Conservation (phyloP, 2,329 filamentous ascomycete species). For the Arthroderma sp. region DNA sequence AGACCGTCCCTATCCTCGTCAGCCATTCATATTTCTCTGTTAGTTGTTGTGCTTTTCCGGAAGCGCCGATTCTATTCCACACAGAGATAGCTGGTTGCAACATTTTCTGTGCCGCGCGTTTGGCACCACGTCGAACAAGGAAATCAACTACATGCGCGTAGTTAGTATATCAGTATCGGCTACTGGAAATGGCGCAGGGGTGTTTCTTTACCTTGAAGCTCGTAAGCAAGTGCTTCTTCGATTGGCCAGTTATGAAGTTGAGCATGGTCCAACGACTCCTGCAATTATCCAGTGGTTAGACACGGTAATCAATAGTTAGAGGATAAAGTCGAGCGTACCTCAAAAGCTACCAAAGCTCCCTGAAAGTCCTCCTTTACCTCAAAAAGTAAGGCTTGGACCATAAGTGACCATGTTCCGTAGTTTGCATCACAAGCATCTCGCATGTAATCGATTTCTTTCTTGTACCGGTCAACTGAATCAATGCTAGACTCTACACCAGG, state of each 20-base stretch:
- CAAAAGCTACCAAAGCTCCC: slow-evolving; percentile 33
- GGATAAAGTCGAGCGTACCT: slow-evolving; percentile 17
- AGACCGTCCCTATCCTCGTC: slow-evolving; percentile 42
- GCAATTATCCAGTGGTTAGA: slow-evolving; percentile 1
- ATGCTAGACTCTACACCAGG: slow-evolving; percentile 38
- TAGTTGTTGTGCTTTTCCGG: slow-evolving; percentile 48
- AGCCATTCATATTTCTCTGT: slow-evolving; percentile 49
- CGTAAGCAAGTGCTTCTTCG: slow-evolving; percentile 48
- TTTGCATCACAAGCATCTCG: slow-evolving; percentile 46
- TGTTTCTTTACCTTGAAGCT: slow-evolving; percentile 41
- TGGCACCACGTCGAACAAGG: slow-evolving; percentile 44
- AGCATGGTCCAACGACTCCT: slow-evolving; percentile 49
- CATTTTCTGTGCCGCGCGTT: slow-evolving; percentile 46
- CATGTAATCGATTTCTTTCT: slow-evolving; percentile 42
- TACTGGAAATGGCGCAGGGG: no score
- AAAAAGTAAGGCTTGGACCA: slow-evolving; percentile 45
- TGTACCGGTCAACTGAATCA: slow-evolving; percentile 38
- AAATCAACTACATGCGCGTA: slow-evolving; percentile 45
- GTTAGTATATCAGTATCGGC: background rate
- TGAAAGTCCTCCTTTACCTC: slow-evolving; percentile 39
- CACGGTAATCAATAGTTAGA: background rate
- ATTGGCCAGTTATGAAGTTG: slow-evolving; percentile 46
- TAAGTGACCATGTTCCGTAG: slow-evolving; percentile 45
- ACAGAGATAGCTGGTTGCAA: slow-evolving; percentile 47
- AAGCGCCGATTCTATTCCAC: slow-evolving; percentile 47